Percentiles rank a stretch among this genome's conserved stretches.
Conservation (phyloP, 148 eudicot genomes). For the Cornus kousa region DNA sequence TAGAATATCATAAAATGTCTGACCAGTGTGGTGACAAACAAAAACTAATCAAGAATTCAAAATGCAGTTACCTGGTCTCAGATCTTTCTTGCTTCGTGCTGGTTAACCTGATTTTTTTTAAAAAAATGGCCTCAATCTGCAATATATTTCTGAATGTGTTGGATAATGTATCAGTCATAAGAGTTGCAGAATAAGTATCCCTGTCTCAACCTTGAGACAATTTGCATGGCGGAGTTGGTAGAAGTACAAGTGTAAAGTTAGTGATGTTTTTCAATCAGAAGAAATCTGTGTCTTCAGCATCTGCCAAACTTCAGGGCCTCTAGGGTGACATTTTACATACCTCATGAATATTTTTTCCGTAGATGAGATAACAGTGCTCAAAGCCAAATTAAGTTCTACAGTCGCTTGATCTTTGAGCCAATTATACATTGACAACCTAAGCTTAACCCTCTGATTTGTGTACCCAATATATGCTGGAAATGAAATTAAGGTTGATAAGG, state of each 20-base stretch:
- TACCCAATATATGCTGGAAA: slow-evolving; percentile 52
- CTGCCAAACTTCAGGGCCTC: slow-evolving; percentile 57
- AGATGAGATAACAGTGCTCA: slow-evolving; percentile 52
- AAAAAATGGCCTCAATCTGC: background rate
- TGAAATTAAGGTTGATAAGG: slow-evolving; percentile 42
- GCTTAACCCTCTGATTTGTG: slow-evolving; percentile 52
- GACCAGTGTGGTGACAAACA: background rate
- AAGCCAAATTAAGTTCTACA: slow-evolving; percentile 30
- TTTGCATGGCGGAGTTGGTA: background rate
- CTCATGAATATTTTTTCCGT: slow-evolving; percentile 42
- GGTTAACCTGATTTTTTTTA: background rate
- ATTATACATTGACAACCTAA: slow-evolving; percentile 57
- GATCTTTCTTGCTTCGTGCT: background rate
- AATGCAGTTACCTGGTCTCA: slow-evolving; percentile 6
- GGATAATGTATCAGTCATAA: background rate
- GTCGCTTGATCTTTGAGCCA: slow-evolving; percentile 57
- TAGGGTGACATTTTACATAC: slow-evolving; percentile 58
- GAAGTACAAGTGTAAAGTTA: background rate
- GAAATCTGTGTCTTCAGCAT: slow-evolving; percentile 39
- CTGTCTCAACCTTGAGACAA: background rate
- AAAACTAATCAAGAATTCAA: background rate
- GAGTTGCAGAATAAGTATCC: background rate
- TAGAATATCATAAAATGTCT: background rate
- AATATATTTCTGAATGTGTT: background rate
- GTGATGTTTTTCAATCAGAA: slow-evolving; percentile 7